Evolutionary conservation across 2,329 filamentous ascomycete species (phyloP), one percentile per base, ranked within the genome.

Genomic region (Arthrobotrys iridis): DNA sequence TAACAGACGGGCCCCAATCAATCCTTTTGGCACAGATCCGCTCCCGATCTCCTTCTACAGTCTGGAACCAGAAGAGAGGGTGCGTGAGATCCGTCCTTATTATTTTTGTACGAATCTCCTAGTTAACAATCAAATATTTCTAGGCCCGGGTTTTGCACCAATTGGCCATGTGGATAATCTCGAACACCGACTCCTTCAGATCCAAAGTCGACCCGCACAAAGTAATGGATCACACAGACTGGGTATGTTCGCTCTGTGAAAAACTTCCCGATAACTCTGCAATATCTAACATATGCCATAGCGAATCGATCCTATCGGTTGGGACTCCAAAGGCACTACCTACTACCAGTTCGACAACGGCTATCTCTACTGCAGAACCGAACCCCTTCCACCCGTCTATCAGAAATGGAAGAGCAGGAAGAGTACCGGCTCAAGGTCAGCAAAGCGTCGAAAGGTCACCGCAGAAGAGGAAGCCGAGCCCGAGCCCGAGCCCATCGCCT

Each of bases 281-380:
- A 43, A 1, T 55, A n/a, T 15, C 63, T 70, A 43, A 76, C n/a
- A 65, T 33, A 2, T 40, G 10, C 13, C 15, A 3, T 62, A 90
- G 89, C 85, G 89, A 73, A 93, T 95, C 78, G 91, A 94, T 80
- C 90, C 91, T 0, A 89, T 91, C 77, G 95, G 95, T 7, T 98
- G 93, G 89, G 95, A 99, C 81, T 86, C 88, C 20, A 86, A 97
- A 50, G 93, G 96, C 77, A 90, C 93, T 37, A 89, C 89, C 35
- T 96, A 98, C 81, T 96, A 91, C 80, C 90, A 98, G 2, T 87
- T 99, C 2, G 94, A 98, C 79, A 95, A 99, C 81, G 96, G 97
- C 79, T 88, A 95, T 77, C 85, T 99, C 43, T 99, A 99, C 81
- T 91, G 93, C 66, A 86, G 91, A 76, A 93, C 91, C n/a, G 92